Evolutionary conservation across 1,284 basidiomycete genomes (phyloP).

Genomic region (Wallemia ichthyophaga): DNA sequence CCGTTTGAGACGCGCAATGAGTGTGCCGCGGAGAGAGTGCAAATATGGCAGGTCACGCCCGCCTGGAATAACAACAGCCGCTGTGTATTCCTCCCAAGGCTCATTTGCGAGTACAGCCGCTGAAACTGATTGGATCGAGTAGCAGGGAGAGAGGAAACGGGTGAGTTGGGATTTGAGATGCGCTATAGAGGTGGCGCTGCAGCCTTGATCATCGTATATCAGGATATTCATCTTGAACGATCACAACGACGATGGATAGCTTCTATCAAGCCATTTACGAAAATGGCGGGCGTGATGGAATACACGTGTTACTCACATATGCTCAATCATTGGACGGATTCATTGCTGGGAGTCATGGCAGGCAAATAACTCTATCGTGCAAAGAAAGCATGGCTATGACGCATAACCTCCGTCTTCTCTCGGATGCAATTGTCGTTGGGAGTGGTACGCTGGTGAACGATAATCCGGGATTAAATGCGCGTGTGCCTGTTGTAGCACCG

Average conservation of each 20-base stretch:
- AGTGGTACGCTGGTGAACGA: conserved; percentile 72
- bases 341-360: conserved; percentile 44
- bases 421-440: conserved; percentile 75
- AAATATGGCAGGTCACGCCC: conserved; percentile 25
- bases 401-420: conserved; percentile 66
- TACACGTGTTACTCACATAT: conserved; percentile 49
- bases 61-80: conserved; percentile 42
- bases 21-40: conserved; percentile 17
- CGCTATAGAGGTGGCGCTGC: not conserved
- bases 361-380: conserved; percentile 54
- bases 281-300: not conserved
- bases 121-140: conserved; percentile 39
- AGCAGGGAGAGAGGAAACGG: conserved; percentile 32
- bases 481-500: not conserved
- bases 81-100: conserved; percentile 45
- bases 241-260: not conserved
- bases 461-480: conserved; percentile 56
- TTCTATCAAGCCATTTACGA: not conserved
- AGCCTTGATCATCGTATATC: not conserved
- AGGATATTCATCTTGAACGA: not conserved
- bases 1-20: conserved; percentile 23
- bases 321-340: conserved; percentile 83
- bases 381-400: conserved; percentile 77
- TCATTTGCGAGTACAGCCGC: conserved; percentile 27
- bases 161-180: too few relatives aligned